Evolutionary conservation across 805 yeast species (phyloP).

Genomic region (Naumovozyma castellii): DNA sequence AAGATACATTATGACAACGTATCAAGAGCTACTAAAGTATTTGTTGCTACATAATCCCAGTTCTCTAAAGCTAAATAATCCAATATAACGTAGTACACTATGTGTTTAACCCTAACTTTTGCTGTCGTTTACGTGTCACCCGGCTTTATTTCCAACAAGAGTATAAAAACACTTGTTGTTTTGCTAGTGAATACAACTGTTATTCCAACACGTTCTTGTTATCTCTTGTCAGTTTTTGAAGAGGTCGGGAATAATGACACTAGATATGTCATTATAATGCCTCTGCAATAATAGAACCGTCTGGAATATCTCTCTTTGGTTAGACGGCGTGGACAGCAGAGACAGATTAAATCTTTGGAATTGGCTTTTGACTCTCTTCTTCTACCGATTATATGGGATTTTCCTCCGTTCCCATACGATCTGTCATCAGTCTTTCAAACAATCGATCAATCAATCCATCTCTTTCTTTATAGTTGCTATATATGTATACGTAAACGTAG

Average conservation of each 20-base stretch:
- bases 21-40: too few relatives aligned
- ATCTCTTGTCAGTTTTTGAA: slow-evolving; percentile 9
- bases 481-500: background rate
- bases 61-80: too few relatives aligned
- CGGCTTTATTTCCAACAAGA: too few relatives aligned
- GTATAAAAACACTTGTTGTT: too few relatives aligned
- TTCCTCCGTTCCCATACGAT: background rate
- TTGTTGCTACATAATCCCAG: too few relatives aligned
- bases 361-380: slow-evolving; percentile 6
- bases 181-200: too few relatives aligned
- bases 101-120: too few relatives aligned
- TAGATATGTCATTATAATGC: slow-evolving; percentile 1
- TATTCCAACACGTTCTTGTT: background rate
- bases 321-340: slow-evolving; percentile 44
- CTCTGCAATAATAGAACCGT: slow-evolving; percentile 37
- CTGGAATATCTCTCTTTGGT: slow-evolving; percentile 16
- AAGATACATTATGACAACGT: too few relatives aligned
- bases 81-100: too few relatives aligned
- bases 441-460: background rate
- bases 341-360: slow-evolving; percentile 27
- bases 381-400: slow-evolving; percentile 1
- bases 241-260: slow-evolving; percentile 2
- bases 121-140: too few relatives aligned
- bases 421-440: slow-evolving; percentile 7
- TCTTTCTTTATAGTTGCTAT: too few relatives aligned